Percentiles rank a stretch among this genome's conserved stretches.
Evolutionary conservation across 2,329 filamentous ascomycete genomes (phyloP).

Genomic region (Pseudogymnoascus sp.): DNA sequence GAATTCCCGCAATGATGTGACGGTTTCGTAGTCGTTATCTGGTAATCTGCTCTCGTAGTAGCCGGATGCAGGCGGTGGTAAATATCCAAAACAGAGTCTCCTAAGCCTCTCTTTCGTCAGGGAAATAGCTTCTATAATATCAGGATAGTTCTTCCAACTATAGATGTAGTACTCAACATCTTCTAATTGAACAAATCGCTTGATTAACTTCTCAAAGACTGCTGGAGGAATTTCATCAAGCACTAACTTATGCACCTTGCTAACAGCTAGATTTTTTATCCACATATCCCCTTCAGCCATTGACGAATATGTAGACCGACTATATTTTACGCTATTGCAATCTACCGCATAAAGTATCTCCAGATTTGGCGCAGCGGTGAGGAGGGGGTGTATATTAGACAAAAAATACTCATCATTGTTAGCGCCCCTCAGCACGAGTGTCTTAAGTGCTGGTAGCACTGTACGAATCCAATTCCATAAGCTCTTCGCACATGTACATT

Average conservation of each 20-base stretch:
- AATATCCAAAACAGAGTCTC: background rate
- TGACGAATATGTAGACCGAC: background rate
- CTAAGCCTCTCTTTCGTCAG: background rate
- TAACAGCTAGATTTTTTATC: conserved; percentile 21
- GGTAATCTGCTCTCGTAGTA: background rate
- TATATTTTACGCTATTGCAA: background rate
- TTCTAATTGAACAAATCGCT: background rate
- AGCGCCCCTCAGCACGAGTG: background rate
- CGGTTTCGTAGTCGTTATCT: background rate
- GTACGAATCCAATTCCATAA: background rate
- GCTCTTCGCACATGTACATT: background rate
- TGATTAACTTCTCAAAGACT: background rate
- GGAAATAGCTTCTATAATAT: background rate
- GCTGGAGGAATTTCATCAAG: background rate
- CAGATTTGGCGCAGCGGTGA: background rate
- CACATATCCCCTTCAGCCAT: conserved; percentile 13
- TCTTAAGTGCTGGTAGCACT: background rate
- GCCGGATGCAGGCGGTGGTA: background rate
- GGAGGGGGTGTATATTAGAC: background rate
- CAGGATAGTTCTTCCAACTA: background rate
- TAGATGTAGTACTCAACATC: background rate
- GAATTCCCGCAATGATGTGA: background rate
- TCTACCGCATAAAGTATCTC: background rate
- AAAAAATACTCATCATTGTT: background rate
- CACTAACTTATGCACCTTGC: conserved; percentile 18